Base-by-base conservation (phyloP, 306 rosid species). In the Begonia masoniana region DNA sequence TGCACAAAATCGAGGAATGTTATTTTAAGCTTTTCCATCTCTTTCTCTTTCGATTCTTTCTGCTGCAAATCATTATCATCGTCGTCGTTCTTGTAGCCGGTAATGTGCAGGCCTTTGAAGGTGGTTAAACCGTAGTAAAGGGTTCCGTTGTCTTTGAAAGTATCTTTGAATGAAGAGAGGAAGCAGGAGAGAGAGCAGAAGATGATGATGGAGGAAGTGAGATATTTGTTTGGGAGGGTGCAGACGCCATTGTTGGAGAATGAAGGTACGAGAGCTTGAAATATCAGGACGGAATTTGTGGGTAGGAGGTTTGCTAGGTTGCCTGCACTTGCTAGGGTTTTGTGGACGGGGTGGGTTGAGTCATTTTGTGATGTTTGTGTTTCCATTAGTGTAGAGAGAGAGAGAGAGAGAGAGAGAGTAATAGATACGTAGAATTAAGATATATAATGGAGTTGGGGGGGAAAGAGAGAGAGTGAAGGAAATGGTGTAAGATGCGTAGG, bases 171-270 rank as follows among this genome's bases (percentile, higher is more conserved):
- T 4, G 74, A 60, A 31, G 71, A 62, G 5, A 73, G 2, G 41
- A 66, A 61, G 47, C 82, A 77, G 13, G 50, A 58, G 26, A 62
- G 13, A 43, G 71, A 65, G 9, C 74, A 66, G 12, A 56, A 10
- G n/a, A 35, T 0, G 36, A 57, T 57, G 52, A 63, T 4, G 26
- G 23, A 10, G 2, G 64, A 15, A 0, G 76, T 58, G 61, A 76
- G 73, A 54, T 13, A 54, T 56, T 41, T 63, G 66, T 73, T 60
- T 60, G 62, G 6, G 10, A 51, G 43, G 4, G 55, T 47, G 71
- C 74, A 77, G 1, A 26, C 42, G 39, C 79, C 83, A 11, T 55
- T 77, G 79, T 70, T 70, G 61, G 79, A 70, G 67, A 77, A 63
- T 10, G 61, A 47, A 16, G 78, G 78, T 9, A 51, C 50, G 47